phyloP scores from a whole-genome alignment of 768 basidiomycete species.

The Termitomyces sp. region DNA sequence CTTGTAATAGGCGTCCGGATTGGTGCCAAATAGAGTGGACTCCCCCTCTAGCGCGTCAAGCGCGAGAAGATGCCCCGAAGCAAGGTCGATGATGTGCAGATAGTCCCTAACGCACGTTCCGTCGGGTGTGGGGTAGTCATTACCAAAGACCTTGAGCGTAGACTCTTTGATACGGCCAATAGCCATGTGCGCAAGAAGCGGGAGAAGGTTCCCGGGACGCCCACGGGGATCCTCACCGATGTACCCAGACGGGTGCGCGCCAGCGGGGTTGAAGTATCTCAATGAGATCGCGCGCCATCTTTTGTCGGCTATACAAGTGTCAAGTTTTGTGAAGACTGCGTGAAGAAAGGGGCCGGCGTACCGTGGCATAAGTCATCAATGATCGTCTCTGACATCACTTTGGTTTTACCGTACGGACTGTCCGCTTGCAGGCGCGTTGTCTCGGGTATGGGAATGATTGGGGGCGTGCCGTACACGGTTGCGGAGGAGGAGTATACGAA shows the following conservation, averaged over 20 bases:
- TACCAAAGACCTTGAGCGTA: constrained; percentile 85
- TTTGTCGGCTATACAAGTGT: constrained; percentile 51
- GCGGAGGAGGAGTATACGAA: constrained; percentile 98
- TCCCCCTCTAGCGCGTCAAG: constrained; percentile 74
- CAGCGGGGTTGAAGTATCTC: constrained; percentile 99
- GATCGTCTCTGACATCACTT: constrained; percentile 90
- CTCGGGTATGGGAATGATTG: constrained; percentile 91
- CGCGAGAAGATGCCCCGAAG: constrained; percentile 90
- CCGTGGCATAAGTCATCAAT: constrained; percentile 85
- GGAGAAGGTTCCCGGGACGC: constrained; percentile 91
- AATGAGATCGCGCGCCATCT: constrained; percentile 83
- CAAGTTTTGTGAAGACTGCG: constrained; percentile 2
- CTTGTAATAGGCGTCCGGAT: constrained; percentile 67
- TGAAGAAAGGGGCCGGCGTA: constrained; percentile 31
- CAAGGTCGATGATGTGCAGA: constrained; percentile 90
- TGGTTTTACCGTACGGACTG: constrained; percentile 95
- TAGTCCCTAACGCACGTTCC: constrained; percentile 99
- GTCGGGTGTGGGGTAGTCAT: constrained; percentile 95
- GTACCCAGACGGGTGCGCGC: constrained; percentile 93
- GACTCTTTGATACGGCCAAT: constrained; percentile 77
- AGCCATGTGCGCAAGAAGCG: constrained; percentile 93
- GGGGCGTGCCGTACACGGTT: constrained; percentile 96
- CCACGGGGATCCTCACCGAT: constrained; percentile 98
- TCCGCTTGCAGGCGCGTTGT: constrained; percentile 83
- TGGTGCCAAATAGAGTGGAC: constrained; percentile 58